Evolutionary conservation across 257 asterid species (phyloP), one percentile per base, ranked within the genome.

Genomic region (Capsicum chinense): DNA sequence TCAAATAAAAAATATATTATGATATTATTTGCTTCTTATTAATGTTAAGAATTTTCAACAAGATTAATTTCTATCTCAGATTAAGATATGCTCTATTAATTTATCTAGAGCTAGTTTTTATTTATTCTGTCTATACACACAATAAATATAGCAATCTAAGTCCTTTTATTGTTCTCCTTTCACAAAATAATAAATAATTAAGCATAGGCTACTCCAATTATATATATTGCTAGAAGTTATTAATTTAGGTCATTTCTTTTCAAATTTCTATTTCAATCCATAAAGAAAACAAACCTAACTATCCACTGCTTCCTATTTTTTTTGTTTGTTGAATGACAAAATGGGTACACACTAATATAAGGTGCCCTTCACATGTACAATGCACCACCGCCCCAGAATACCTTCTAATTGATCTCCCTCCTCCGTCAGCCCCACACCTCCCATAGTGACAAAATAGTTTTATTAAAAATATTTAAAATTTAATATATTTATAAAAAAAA

Each of bases 361-460:
- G 62, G 81, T 74, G 81, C 21, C 47, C 21, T 50, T 52, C 80
- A 50, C 62, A 50, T 50, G 81, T 50, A 21, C 11, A 74, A 50
- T 74, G 62, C 81, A 74, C 81, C 47, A 73, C 59, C 59, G 59
- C 42, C 80, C 80, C n/a, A 19, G 48, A 50, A 74, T 48, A 12
- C 12, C n/a, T 47, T 74, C 19, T 39, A 50, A 74, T 50, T 74
- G 62, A 74, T 8, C 17, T 63, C 26, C 42, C 33, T 26, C 33
- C 33, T 26, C 33, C 33, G 2, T 26, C 33, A 26, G 33, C 33
- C 33, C 33, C 33, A 26, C 69, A 63, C 69, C 69, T n/a, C 13
- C 4, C 57, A 9, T 10, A 26, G 33, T 26, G 33, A 1, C 33
- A 26, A 26, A 52, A 52, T 52, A 52, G 3, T 52, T 52, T 67